Evolutionary conservation across 2,329 filamentous ascomycete species (phyloP).

Genomic region (Ceratocystis ficicola): DNA sequence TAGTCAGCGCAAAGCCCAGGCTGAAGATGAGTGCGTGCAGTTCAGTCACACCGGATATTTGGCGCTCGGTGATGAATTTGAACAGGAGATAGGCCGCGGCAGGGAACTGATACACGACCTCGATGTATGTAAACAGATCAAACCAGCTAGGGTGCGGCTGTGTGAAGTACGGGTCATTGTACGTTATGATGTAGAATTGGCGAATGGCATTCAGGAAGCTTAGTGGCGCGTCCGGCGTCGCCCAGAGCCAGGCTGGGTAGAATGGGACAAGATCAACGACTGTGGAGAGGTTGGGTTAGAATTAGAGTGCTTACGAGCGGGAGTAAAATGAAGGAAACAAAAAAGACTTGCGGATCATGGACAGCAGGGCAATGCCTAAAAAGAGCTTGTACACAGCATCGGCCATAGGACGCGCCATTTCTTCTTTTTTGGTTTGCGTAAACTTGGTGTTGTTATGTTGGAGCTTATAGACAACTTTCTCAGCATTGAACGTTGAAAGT

Average conservation of each 20-base stretch:
- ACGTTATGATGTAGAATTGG: constrained; percentile 35
- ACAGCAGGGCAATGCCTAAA: constrained; percentile 18
- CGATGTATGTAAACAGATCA: constrained; percentile 38
- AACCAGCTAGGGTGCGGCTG: constrained; percentile 38
- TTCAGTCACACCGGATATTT: constrained; percentile 32
- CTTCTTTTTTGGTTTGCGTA: not conserved
- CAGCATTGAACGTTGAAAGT: too few species aligned
- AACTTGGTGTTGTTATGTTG: too few species aligned
- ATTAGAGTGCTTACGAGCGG: not conserved
- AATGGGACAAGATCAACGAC: constrained; percentile 43
- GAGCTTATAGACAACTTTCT: too few species aligned
- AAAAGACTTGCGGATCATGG: constrained; percentile 23
- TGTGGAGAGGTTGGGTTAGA: constrained; percentile 25
- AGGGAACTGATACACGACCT: constrained; percentile 41
- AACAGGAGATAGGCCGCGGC: constrained; percentile 38
- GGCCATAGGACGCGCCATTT: constrained; percentile 6
- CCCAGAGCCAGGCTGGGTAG: constrained; percentile 39
- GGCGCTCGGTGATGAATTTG: constrained; percentile 28
- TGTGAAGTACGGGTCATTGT: constrained; percentile 41
- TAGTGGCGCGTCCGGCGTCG: constrained; percentile 34
- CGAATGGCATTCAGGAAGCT: constrained; percentile 38
- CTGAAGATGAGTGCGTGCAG: constrained; percentile 41
- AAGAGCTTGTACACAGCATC: constrained; percentile 16
- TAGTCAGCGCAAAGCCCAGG: constrained; percentile 40
- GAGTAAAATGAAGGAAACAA: not conserved